Evolutionary conservation across 768 basidiomycete species (phyloP).

Genomic region (Exidia glandulosa): DNA sequence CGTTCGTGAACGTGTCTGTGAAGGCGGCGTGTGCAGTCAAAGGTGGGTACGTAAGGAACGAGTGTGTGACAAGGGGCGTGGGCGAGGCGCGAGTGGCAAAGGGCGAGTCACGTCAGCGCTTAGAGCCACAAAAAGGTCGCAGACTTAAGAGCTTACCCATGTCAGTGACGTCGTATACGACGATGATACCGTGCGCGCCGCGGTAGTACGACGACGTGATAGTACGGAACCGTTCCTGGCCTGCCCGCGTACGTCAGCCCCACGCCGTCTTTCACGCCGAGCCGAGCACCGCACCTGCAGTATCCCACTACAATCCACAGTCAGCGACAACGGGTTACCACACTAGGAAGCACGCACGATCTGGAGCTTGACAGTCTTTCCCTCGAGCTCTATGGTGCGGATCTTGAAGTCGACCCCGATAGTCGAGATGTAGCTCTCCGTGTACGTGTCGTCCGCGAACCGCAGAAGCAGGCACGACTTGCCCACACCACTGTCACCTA

Average conservation of each 20-base stretch:
- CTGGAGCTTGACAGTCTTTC: constrained; percentile 96
- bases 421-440: constrained; percentile 93
- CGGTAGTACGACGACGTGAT: constrained; percentile 99
- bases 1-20: constrained; percentile 84
- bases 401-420: constrained; percentile 99
- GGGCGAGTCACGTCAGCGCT: too few relatives aligned
- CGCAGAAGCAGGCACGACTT: constrained; percentile 90
- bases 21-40: too few relatives aligned
- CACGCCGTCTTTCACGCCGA: not conserved
- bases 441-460: constrained; percentile 95
- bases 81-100: too few relatives aligned
- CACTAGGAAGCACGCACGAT: constrained; percentile 53
- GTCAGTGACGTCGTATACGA: constrained; percentile 98
- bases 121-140: not conserved
- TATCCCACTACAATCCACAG: constrained; percentile 71
- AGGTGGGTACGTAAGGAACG: too few relatives aligned
- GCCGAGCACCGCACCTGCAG: constrained; percentile 52
- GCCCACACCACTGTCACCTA: constrained; percentile 83
- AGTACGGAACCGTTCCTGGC: constrained; percentile 97
- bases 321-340: constrained; percentile 7
- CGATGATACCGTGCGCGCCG: constrained; percentile 95
- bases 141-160: constrained; percentile 45
- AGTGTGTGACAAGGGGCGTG: too few relatives aligned
- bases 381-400: constrained; percentile 95
- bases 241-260: constrained; percentile 27